Evolutionary conservation across 345 rosid genomes (phyloP).

Genomic region (Gossypium ekmanianum): DNA sequence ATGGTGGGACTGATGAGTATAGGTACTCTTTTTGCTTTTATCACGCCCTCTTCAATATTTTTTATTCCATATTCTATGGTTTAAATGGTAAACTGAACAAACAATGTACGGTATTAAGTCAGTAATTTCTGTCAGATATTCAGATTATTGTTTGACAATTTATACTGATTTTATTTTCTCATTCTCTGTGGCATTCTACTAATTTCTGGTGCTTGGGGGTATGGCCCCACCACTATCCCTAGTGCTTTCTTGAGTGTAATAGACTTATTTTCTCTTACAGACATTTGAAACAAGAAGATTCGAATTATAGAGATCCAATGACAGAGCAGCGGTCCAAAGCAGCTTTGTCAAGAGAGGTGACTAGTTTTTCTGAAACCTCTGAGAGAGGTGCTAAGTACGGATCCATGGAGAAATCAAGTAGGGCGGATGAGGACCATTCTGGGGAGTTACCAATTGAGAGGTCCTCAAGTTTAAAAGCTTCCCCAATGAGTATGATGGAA

Average conservation of each 20-base stretch:
- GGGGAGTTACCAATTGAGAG: slow-evolving; percentile 65
- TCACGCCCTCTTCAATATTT: not conserved
- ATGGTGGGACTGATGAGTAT: slow-evolving; percentile 57
- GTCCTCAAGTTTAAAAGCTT: slow-evolving; percentile 69
- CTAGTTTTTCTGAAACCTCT: slow-evolving; percentile 46
- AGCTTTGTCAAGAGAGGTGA: slow-evolving; percentile 41
- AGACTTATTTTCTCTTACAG: slow-evolving; percentile 36
- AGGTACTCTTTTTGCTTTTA: slow-evolving; percentile 39
- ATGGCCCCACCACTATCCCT: not conserved
- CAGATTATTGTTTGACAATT: not conserved
- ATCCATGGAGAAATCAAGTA: slow-evolving; percentile 49
- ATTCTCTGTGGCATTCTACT: not conserved
- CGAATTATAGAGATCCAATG: slow-evolving; percentile 41
- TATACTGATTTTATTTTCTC: not conserved
- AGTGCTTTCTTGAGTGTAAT: not conserved
- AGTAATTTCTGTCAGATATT: not conserved
- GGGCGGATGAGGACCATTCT: slow-evolving; percentile 57
- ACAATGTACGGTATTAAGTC: not conserved
- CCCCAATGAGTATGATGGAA: slow-evolving; percentile 58
- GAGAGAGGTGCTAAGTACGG: slow-evolving; percentile 61
- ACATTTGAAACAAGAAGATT: slow-evolving; percentile 46
- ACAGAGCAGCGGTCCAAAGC: slow-evolving; percentile 54
- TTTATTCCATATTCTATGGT: not conserved
- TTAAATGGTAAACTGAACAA: not conserved
- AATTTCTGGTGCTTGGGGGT: not conserved